These are phyloP conservation scores for Penicillium malachiteum DNA, from an alignment of 495 filamentous ascomycete species.

Conservation along the genomic window DNA sequence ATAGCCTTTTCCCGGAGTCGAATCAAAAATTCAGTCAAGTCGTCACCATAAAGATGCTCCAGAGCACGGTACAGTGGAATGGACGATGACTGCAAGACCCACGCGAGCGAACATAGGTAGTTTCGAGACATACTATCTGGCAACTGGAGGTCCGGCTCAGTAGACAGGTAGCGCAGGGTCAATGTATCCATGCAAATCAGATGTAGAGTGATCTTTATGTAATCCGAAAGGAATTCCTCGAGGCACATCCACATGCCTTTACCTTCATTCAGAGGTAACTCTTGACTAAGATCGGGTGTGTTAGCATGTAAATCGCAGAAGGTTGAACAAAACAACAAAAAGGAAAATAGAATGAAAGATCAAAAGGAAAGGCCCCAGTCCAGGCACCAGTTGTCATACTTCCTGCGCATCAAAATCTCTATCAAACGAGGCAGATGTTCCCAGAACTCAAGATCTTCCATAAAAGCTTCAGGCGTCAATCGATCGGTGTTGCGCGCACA, in stretches of 20 bases:
- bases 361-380: background rate
- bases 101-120: slow-evolving; percentile 32
- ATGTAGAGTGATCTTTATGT: slow-evolving; percentile 34
- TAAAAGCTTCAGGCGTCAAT: slow-evolving; percentile 25
- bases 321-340: background rate
- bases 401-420: slow-evolving; percentile 44
- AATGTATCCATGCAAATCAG: slow-evolving; percentile 35
- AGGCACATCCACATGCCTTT: slow-evolving; percentile 24
- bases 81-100: slow-evolving; percentile 26
- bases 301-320: slow-evolving; percentile 4
- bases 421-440: slow-evolving; percentile 46
- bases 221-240: slow-evolving; percentile 39
- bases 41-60: slow-evolving; percentile 21
- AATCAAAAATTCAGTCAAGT: slow-evolving; percentile 23
- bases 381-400: slow-evolving; percentile 25
- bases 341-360: background rate
- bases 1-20: slow-evolving; percentile 31
- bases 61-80: slow-evolving; percentile 36
- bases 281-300: slow-evolving; percentile 17
- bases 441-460: slow-evolving; percentile 53
- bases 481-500: slow-evolving; percentile 30
- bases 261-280: slow-evolving; percentile 31
- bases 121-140: slow-evolving; percentile 26
- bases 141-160: slow-evolving; percentile 26
- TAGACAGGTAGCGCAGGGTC: slow-evolving; percentile 20